Base-by-base conservation (phyloP, 305 asterid genomes). In the Ajuga reptans region DNA sequence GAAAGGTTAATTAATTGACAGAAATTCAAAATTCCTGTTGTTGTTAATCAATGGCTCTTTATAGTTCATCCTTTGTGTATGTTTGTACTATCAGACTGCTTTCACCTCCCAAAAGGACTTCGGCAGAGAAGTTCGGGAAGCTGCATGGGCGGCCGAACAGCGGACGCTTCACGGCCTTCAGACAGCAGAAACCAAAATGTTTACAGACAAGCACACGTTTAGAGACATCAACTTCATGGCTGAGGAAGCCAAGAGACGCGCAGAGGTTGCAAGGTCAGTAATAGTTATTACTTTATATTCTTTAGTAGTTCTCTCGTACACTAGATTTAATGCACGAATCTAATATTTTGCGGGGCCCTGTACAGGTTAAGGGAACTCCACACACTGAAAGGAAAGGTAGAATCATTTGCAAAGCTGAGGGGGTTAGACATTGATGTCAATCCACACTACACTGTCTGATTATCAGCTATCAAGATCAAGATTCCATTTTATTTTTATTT, bases 141-240 rank as follows among this genome's bases (percentile, higher is more conserved):
- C 95, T 10, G 94, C 88, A 18, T 88, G 94, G 96, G 96, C 96
- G 0, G 36, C 84, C 14, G 88, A 81, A 31, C 95, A 89, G 73
- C 88, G 96, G 64, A 85, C 96, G 1, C 79, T 80, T 18, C 96
- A 87, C 0, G 95, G 95, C 15, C 90, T 89, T 55, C 96, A 80
- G 39, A 75, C 88, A 1, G 77, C 84, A 4, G 87, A 84, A 1
- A 39, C 85, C 33, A 80, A 76, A 62, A 8, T 60, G 72, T 79
- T 64, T 12, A 61, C 64, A 29, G 80, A 78, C 4, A 79, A 75
- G 36, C 77, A 71, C 64, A 72, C 80, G 9, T 83, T 82, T 46
- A 73, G 75, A 57, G 87, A 83, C 57, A 80, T 83, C 68, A 79
- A 68, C 49, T 24, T 77, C 56, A 82, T 87, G 85, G 91, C 94